Conservation (phyloP, 2,329 filamentous ascomycete species). For the Tolypocladium ovalisporum region DNA sequence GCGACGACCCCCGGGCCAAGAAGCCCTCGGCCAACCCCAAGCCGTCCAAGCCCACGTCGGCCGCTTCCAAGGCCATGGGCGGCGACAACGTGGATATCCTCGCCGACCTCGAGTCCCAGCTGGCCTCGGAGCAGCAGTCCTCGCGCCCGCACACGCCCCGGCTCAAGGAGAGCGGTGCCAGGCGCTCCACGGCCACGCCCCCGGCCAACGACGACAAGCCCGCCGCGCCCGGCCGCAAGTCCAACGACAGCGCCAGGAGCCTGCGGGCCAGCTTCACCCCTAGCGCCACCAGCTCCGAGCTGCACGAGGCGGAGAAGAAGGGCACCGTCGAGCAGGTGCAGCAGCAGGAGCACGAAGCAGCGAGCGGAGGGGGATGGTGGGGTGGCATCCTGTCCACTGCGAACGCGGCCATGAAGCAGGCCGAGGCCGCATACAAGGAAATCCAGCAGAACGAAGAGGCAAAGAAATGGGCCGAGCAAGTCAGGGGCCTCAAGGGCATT, state of each 20-base stretch:
- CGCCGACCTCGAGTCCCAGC: constrained; percentile 67
- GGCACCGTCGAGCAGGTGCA: constrained; percentile 31
- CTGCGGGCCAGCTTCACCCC: constrained; percentile 64
- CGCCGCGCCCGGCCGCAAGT: constrained; percentile 47
- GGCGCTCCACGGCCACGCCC: constrained; percentile 36
- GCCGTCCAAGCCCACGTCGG: constrained; percentile 26
- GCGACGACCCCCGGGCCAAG: constrained; percentile 37
- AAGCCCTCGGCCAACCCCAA: constrained; percentile 31
- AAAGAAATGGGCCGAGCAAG: constrained; percentile 90
- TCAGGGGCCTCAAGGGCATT: constrained; percentile 48
- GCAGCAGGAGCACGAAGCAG: constrained; percentile 15
- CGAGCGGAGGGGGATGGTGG: constrained; percentile 69
- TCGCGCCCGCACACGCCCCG: constrained; percentile 78
- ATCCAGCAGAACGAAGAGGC: constrained; percentile 95
- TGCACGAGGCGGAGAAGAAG: constrained; percentile 46
- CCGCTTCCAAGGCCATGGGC: constrained; percentile 34
- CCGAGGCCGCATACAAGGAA: constrained; percentile 85
- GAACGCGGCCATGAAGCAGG: constrained; percentile 79
- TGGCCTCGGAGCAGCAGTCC: constrained; percentile 60
- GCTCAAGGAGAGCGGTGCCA: constrained; percentile 39
- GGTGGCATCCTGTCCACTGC: constrained; percentile 77
- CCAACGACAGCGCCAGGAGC: constrained; percentile 63
- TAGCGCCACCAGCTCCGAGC: constrained; percentile 52
- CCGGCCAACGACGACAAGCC: constrained; percentile 54
- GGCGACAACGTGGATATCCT: constrained; percentile 61